A percentile compares a stretch with the other conserved stretches of the same genome.
These are phyloP conservation scores for Ceraceosorus guamensis DNA, from an alignment of 1,284 basidiomycete species.

Conservation along the genomic window DNA sequence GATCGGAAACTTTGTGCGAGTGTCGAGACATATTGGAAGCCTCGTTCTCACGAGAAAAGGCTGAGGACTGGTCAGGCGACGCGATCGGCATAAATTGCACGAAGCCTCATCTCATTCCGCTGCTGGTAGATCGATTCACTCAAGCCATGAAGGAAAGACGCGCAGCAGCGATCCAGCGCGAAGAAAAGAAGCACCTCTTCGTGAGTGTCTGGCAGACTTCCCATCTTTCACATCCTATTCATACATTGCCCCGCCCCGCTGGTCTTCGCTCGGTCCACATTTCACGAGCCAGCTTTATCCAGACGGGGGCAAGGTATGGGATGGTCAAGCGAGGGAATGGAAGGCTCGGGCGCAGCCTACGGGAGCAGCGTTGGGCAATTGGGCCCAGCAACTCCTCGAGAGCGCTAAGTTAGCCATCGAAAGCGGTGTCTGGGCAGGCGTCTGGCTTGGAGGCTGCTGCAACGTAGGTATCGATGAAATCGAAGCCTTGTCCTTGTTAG, in stretches of 20 bases:
- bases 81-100: constrained; percentile 44
- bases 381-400: constrained; percentile 24
- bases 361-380: too few species aligned
- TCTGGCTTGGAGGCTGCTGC: constrained; percentile 36
- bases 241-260: not conserved
- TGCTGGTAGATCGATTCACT: constrained; percentile 23
- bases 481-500: not conserved
- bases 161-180: constrained; percentile 7
- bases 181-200: constrained; percentile 27
- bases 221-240: not conserved
- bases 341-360: too few species aligned
- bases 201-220: constrained; percentile 8
- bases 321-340: constrained; percentile 27
- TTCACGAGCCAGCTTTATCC: constrained; percentile 23
- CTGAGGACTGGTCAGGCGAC: too few species aligned
- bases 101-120: constrained; percentile 26
- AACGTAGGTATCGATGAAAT: constrained; percentile 12
- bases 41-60: too few species aligned
- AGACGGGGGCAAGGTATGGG: constrained; percentile 39
- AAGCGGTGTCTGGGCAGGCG: constrained; percentile 17
- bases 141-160: constrained; percentile 9
- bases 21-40: too few species aligned
- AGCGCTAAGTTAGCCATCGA: constrained; percentile 8
- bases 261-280: not conserved
- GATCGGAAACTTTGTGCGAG: too few species aligned